Percentiles rank a stretch among this genome's conserved stretches.
phyloP scores from a whole-genome alignment of 2,329 filamentous ascomycete species.

The Fusarium lyarnte region DNA sequence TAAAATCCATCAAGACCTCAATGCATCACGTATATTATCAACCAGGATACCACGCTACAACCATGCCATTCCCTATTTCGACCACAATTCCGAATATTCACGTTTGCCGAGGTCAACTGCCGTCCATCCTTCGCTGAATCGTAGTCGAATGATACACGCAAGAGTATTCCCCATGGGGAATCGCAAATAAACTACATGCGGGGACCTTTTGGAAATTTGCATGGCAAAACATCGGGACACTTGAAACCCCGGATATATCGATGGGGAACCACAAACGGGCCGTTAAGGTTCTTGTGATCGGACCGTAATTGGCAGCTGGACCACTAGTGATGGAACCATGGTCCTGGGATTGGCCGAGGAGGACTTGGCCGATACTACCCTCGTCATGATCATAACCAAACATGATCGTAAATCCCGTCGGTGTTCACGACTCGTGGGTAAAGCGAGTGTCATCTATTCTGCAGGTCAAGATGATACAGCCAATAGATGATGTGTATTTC shows the following conservation, averaged over 20 bases:
- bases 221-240: not conserved
- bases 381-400: not conserved
- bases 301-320: not conserved
- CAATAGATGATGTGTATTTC: not conserved
- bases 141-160: not conserved
- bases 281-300: slow-evolving; percentile 18
- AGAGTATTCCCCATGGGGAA: slow-evolving; percentile 21
- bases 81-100: not conserved
- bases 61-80: slow-evolving; percentile 1
- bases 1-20: not conserved
- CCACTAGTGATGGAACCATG: slow-evolving; percentile 1
- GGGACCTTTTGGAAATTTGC: not conserved
- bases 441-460: not conserved
- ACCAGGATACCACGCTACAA: not conserved
- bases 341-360: not conserved
- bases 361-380: slow-evolving; percentile 8
- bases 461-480: not conserved
- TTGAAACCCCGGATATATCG: not conserved
- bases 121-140: not conserved
- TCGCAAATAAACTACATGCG: not conserved
- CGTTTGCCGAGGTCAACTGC: slow-evolving; percentile 19
- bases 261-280: slow-evolving; percentile 21
- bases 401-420: not conserved
- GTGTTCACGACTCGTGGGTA: not conserved
- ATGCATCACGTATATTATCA: not conserved